Conservation (phyloP, 345 rosid genomes). For the Euphorbia lathyris region DNA sequence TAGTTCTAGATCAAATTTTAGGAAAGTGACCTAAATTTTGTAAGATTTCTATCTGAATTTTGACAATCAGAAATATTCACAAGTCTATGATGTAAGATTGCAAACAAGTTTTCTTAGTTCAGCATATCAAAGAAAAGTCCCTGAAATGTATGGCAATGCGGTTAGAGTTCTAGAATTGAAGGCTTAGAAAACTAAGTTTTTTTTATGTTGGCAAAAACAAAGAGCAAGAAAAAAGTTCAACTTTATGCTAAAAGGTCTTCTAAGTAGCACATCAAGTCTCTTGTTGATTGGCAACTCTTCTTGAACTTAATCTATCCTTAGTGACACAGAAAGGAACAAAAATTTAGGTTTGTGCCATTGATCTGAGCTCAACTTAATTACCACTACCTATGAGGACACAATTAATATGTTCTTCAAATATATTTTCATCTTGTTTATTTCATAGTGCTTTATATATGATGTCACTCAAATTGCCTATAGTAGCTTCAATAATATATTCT, state of each 20-base stretch:
- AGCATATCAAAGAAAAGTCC: not conserved
- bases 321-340: not conserved
- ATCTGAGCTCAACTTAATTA: not conserved
- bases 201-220: not conserved
- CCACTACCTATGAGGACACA: not conserved
- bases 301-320: not conserved
- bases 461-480: not conserved
- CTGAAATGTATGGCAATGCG: not conserved
- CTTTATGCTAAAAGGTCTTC: not conserved
- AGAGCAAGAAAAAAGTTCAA: not conserved
- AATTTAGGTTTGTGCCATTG: not conserved
- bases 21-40: not conserved
- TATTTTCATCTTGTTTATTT: slow-evolving; percentile 10
- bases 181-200: not conserved
- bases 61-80: not conserved
- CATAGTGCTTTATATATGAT: not conserved
- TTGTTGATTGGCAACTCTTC: not conserved
- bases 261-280: not conserved
- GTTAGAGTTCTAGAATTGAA: not conserved
- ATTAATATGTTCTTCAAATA: not conserved
- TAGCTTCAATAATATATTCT: not conserved
- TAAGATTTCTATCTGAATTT: not conserved
- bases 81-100: not conserved
- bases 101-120: slow-evolving; percentile 3
- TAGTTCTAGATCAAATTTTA: not conserved